These are phyloP conservation scores for Curvularia verruculosa DNA, from an alignment of 2,329 filamentous ascomycete genomes.

Conservation along the genomic window DNA sequence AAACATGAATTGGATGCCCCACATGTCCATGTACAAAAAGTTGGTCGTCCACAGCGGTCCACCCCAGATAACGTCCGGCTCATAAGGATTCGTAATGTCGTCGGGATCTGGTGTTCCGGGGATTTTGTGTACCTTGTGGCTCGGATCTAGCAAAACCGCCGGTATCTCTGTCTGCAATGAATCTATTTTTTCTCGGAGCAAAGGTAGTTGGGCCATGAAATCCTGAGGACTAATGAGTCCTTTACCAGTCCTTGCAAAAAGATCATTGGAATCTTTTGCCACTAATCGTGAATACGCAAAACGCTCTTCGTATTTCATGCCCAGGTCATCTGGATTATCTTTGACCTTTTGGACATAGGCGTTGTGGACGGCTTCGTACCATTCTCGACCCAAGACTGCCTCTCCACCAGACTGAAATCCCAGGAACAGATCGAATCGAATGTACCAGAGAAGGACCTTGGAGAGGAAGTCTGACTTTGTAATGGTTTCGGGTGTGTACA, in stretches of 20 bases:
- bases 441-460: constrained; percentile 85
- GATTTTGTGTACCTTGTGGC: constrained; percentile 69
- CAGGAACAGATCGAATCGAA: constrained; percentile 83
- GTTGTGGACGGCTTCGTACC: constrained; percentile 71
- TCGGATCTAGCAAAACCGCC: constrained; percentile 64
- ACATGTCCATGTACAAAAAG: constrained; percentile 75
- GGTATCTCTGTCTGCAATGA: constrained; percentile 61
- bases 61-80: constrained; percentile 69
- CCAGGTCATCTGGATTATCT: constrained; percentile 66
- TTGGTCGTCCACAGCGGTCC: constrained; percentile 76
- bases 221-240: constrained; percentile 68
- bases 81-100: constrained; percentile 76
- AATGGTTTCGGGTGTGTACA: constrained; percentile 78
- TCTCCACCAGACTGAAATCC: constrained; percentile 82
- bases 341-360: constrained; percentile 66
- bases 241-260: constrained; percentile 73
- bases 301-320: constrained; percentile 70
- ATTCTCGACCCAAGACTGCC: constrained; percentile 74
- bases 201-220: constrained; percentile 66
- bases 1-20: constrained; percentile 80
- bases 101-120: constrained; percentile 61
- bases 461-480: constrained; percentile 73
- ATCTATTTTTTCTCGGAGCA: constrained; percentile 51
- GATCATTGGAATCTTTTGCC: constrained; percentile 77
- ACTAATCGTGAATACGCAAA: constrained; percentile 72